These are phyloP conservation scores for Margaritispora aquatica DNA, from an alignment of 495 filamentous ascomycete genomes.

Conservation along the genomic window DNA sequence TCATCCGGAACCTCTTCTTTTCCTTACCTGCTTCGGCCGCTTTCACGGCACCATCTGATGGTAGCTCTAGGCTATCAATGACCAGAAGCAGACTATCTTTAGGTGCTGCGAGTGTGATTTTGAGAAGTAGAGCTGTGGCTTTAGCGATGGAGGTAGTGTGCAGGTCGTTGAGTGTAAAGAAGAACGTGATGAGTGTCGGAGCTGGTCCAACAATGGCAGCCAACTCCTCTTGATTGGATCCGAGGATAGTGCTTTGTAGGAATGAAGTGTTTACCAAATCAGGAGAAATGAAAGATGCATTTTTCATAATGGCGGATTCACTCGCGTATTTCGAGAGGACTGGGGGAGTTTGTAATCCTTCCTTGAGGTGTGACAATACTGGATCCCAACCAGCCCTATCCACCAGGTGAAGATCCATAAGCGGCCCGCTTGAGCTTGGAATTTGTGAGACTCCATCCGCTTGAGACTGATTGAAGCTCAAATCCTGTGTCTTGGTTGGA, in stretches of 20 bases:
- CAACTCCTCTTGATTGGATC: conserved; percentile 36
- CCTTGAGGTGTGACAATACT: conserved; percentile 49
- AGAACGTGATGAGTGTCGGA: conserved; percentile 60
- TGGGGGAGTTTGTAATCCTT: conserved; percentile 38
- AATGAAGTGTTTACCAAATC: conserved; percentile 43
- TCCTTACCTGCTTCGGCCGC: conserved; percentile 16
- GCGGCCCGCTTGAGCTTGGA: conserved; percentile 17
- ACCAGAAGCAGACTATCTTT: conserved; percentile 68
- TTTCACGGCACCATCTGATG: not conserved
- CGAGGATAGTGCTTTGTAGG: conserved; percentile 55
- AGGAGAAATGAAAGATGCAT: conserved; percentile 18
- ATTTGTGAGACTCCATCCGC: conserved; percentile 23
- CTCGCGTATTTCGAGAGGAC: conserved; percentile 49
- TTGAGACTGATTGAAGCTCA: too few relatives aligned
- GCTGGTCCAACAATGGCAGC: not conserved
- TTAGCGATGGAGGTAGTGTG: conserved; percentile 67
- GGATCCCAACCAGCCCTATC: conserved; percentile 75
- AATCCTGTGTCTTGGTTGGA: conserved; percentile 24
- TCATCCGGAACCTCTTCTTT: conserved; percentile 82
- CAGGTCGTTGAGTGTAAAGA: conserved; percentile 97
- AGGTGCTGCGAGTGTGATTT: conserved; percentile 48
- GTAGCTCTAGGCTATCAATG: conserved; percentile 30
- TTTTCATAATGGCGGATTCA: conserved; percentile 39
- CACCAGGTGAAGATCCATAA: conserved; percentile 40
- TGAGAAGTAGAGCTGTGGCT: conserved; percentile 68